Evolutionary conservation across 163 green algal species (phyloP).

Genomic region (Chlamydomonas reinhardtii): DNA sequence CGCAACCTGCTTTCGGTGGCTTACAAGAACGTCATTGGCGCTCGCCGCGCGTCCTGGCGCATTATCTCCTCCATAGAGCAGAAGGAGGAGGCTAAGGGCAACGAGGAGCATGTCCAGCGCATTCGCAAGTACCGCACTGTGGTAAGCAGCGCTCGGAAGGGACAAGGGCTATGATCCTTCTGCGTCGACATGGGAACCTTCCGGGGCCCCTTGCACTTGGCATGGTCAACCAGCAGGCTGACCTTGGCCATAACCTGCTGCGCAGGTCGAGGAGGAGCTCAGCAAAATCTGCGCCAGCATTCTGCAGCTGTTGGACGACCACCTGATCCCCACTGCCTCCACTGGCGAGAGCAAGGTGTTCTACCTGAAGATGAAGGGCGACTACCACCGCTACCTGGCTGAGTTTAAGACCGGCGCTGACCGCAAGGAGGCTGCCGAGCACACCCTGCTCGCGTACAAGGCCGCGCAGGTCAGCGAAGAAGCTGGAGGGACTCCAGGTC

Average conservation of each 20-base stretch:
- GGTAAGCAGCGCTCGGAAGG: slow-evolving; percentile 57
- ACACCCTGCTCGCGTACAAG: slow-evolving; percentile 99
- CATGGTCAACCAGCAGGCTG: no score
- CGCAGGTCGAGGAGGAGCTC: slow-evolving; percentile 98
- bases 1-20: slow-evolving; percentile 98
- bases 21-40: slow-evolving; percentile 99
- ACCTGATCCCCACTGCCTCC: slow-evolving; percentile 95
- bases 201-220: not conserved
- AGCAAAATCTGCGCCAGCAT: slow-evolving; percentile 97
- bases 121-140: slow-evolving; percentile 95
- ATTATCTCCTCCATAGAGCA: slow-evolving; percentile 99
- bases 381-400: slow-evolving; percentile 99
- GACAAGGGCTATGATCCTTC: slow-evolving; percentile 43
- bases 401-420: slow-evolving; percentile 98
- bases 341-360: slow-evolving; percentile 99
- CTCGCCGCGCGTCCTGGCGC: slow-evolving; percentile 95
- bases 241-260: no score
- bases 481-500: not conserved
- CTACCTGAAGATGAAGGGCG: slow-evolving; percentile 97
- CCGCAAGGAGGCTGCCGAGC: slow-evolving; percentile 96
- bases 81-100: slow-evolving; percentile 99
- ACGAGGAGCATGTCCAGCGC: slow-evolving; percentile 93
- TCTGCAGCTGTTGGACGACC: slow-evolving; percentile 95
- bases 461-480: slow-evolving; percentile 82
- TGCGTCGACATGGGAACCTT: slow-evolving; percentile 21